These are phyloP conservation scores for Akebia trifoliata DNA, from an alignment of 164 flowering plant species.

Conservation along the genomic window DNA sequence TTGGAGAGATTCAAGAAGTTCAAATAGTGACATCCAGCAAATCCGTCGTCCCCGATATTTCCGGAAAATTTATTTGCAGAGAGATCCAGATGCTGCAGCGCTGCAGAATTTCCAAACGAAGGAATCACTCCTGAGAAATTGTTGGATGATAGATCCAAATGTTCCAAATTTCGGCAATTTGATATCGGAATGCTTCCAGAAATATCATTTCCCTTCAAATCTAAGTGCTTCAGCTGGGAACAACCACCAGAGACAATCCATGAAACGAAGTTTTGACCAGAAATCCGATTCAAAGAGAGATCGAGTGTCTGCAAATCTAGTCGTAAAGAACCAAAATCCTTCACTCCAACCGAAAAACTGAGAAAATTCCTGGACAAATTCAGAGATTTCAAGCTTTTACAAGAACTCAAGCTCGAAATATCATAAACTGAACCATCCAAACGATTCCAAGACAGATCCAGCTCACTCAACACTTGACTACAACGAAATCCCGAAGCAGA, in stretches of 20 bases:
- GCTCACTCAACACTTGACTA: conserved; percentile 21
- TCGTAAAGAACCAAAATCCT: conserved; percentile 19
- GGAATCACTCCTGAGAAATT: conserved; percentile 50
- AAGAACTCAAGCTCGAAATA: conserved; percentile 35
- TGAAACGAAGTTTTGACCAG: conserved; percentile 33
- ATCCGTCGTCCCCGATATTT: conserved; percentile 25
- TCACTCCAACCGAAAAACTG: conserved; percentile 21
- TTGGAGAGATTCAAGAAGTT: conserved; percentile 50
- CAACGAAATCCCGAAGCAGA: conserved; percentile 32
- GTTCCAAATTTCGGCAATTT: conserved; percentile 36
- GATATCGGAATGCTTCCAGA: conserved; percentile 35
- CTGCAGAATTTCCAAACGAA: conserved; percentile 31
- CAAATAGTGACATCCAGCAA: conserved; percentile 40
- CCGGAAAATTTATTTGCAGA: conserved; percentile 57
- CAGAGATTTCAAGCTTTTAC: conserved; percentile 39
- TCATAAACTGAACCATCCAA: conserved; percentile 50
- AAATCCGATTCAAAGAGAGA: conserved; percentile 55
- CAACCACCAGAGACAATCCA: conserved; percentile 57
- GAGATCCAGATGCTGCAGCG: conserved; percentile 54
- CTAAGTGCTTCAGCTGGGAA: conserved; percentile 29
- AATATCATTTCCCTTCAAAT: conserved; percentile 49
- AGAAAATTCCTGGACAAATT: conserved; percentile 58
- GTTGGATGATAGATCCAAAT: conserved; percentile 56
- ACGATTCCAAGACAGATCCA: conserved; percentile 67
- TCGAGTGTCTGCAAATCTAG: conserved; percentile 48